Evolutionary conservation across 1,284 basidiomycete genomes (phyloP).

Genomic region (Cystobasidium sp.): DNA sequence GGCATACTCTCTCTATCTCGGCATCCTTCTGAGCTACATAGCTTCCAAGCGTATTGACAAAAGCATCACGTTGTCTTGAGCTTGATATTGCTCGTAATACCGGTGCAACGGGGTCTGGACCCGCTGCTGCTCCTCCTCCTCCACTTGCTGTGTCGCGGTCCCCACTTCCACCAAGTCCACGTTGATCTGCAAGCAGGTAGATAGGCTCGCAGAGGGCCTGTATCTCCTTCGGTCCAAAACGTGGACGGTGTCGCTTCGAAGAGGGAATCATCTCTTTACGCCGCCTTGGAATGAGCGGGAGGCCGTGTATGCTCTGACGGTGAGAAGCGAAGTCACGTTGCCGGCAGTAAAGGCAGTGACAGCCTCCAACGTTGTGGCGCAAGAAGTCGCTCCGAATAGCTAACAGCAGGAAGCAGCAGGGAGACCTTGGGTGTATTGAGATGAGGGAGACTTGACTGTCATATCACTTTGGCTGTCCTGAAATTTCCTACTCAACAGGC

Average conservation of each 20-base stretch:
- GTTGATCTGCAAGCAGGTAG: constrained; percentile 37
- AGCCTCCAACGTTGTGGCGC: too few species aligned
- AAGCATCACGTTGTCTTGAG: constrained; percentile 38
- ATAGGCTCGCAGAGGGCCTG: constrained; percentile 38
- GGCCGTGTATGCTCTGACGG: too few species aligned
- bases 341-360: too few species aligned
- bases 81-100: constrained; percentile 41
- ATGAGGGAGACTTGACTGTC: too few species aligned
- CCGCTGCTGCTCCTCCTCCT: constrained; percentile 30
- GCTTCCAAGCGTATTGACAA: constrained; percentile 20
- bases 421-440: too few species aligned
- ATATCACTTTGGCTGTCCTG: too few species aligned
- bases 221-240: constrained; percentile 31
- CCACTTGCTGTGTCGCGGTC: constrained; percentile 18
- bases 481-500: too few species aligned
- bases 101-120: constrained; percentile 39
- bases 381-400: too few species aligned
- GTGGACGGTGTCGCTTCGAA: constrained; percentile 24
- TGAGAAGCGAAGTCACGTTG: too few species aligned
- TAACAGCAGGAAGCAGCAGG: too few species aligned
- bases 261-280: constrained; percentile 8
- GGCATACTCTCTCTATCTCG: constrained; percentile 43
- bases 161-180: constrained; percentile 22
- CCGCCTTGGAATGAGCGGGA: not conserved
- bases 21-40: constrained; percentile 41